Conservation (phyloP, 2,329 filamentous ascomycete species). For the Rosellinia necatrix region DNA sequence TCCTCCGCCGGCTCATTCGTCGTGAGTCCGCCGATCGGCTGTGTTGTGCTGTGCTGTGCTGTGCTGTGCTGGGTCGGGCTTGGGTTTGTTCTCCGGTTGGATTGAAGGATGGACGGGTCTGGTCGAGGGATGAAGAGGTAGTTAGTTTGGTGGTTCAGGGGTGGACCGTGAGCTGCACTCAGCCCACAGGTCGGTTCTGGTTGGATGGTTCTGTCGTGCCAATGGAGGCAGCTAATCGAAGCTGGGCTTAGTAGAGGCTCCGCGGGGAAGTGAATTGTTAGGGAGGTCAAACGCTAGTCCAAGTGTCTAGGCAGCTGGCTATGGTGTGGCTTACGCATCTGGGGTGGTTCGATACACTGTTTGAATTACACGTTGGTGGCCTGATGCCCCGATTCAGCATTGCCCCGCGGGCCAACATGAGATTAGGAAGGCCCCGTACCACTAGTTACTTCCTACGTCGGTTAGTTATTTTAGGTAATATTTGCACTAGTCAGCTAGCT, state of each 20-base stretch:
- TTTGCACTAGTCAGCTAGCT: too few species aligned
- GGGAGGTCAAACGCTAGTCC: too few species aligned
- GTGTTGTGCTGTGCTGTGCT: too few species aligned
- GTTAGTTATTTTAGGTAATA: too few species aligned
- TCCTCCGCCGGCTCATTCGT: background rate
- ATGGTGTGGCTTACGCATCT: conserved; percentile 24
- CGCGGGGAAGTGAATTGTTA: too few species aligned
- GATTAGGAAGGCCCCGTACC: too few species aligned
- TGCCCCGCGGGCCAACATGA: too few species aligned
- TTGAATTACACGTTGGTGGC: conserved; percentile 18
- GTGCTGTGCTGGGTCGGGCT: conserved; percentile 10
- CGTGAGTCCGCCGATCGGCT: background rate
- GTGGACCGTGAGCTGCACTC: conserved; percentile 9
- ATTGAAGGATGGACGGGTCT: conserved; percentile 22
- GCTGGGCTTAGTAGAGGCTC: background rate
- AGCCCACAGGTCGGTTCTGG: conserved; percentile 5
- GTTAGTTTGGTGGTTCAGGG: conserved; percentile 7
- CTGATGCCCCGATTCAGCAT: conserved; percentile 6
- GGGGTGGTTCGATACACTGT: conserved; percentile 25
- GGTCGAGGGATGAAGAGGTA: conserved; percentile 23
- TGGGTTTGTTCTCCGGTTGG: conserved; percentile 21
- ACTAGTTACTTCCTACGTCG: too few species aligned
- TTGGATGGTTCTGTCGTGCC: conserved; percentile 5
- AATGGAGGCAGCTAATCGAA: background rate
- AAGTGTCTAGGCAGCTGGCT: too few species aligned